phyloP scores from a whole-genome alignment of 768 basidiomycete genomes.

The Wakefieldia striispora region DNA sequence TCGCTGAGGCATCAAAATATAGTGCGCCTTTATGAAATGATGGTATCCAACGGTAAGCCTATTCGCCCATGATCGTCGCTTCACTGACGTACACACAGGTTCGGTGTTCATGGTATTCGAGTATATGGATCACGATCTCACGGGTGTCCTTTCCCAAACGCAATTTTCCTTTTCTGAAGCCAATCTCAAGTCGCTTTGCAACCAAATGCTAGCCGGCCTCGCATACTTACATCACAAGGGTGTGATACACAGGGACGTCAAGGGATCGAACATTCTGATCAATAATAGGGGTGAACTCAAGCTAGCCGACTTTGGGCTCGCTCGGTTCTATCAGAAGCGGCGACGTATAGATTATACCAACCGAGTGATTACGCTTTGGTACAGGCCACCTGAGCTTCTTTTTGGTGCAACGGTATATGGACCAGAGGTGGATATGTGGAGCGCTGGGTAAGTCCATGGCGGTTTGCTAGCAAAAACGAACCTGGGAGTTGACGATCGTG shows the following conservation, averaged over 20 bases:
- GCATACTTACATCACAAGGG: slow-evolving; percentile 95
- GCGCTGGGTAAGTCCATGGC: slow-evolving; percentile 70
- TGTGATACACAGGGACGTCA: slow-evolving; percentile 97
- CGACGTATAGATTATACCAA: slow-evolving; percentile 96
- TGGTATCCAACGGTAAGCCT: slow-evolving; percentile 88
- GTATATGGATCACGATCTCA: slow-evolving; percentile 98
- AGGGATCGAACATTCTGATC: slow-evolving; percentile 96
- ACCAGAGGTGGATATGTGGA: slow-evolving; percentile 99
- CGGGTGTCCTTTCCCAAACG: slow-evolving; percentile 88
- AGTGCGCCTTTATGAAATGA: slow-evolving; percentile 92
- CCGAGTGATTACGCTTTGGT: slow-evolving; percentile 98
- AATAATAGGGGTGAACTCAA: slow-evolving; percentile 92
- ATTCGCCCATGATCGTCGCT: not conserved
- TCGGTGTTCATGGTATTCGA: slow-evolving; percentile 99
- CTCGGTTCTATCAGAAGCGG: slow-evolving; percentile 92
- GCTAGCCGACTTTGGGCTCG: slow-evolving; percentile 95
- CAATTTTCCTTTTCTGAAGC: slow-evolving; percentile 82
- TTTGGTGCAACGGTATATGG: slow-evolving; percentile 97
- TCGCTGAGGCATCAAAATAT: slow-evolving; percentile 88
- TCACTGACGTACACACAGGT: slow-evolving; percentile 47
- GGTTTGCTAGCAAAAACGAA: not conserved
- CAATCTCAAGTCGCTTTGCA: slow-evolving; percentile 92
- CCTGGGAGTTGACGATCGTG: not conserved
- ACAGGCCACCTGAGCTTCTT: slow-evolving; percentile 91
- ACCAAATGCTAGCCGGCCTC: slow-evolving; percentile 93